Base-by-base conservation (phyloP, 2,329 filamentous ascomycete species). In the Raffaelea ambrosiae region DNA sequence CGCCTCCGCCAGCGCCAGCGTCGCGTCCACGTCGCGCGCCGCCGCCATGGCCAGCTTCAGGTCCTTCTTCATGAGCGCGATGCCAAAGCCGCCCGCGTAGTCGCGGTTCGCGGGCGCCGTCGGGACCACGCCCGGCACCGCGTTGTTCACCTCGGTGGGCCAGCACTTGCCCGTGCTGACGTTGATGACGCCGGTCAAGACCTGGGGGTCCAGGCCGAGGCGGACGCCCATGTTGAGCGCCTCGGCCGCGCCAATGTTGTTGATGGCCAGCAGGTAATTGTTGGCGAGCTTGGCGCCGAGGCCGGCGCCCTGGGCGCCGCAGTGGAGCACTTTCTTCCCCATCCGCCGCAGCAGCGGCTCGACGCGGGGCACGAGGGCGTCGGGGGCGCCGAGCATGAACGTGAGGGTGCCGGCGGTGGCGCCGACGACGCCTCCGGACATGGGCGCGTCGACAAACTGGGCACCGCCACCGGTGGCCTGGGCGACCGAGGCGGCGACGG, bases 101-200 rank as follows among this genome's bases (percentile, higher is more conserved):
- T 85, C 89, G 48, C 84, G 74, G 47, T 74, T 78, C 0, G 89
- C 85, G 0, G 91, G 89, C 2, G 88, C 79, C 1, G 76, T 79
- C 51, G 84, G 81, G 20, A 91, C 75, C 0, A 96, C 89, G 14
- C 89, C 90, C 11, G 82, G 82, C 3, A 97, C 89, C 0, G 93
- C 93, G 62, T 97, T 97, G 68, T 98, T 98, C 53, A 95, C 73
- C 67, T 96, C 90, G 58, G 84, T 93, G 1, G 91, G 89, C 93
- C 93, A 98, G 73, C 90, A 97, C 55, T 76, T 80, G n/a, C 93
- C 93, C 0, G 91, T 96, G 57, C 88, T 93, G 3, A 86, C 85
- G 63, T 96, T 97, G 70, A 98, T 88, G 65, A 98, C 81, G 45
- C 83, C 81, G 0, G 88, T 86, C 2, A 98, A 74, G 8, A 81